Evolutionary conservation across 257 asterid genomes (phyloP), one percentile per base, ranked within the genome.

Genomic region (Henckelia pumila): DNA sequence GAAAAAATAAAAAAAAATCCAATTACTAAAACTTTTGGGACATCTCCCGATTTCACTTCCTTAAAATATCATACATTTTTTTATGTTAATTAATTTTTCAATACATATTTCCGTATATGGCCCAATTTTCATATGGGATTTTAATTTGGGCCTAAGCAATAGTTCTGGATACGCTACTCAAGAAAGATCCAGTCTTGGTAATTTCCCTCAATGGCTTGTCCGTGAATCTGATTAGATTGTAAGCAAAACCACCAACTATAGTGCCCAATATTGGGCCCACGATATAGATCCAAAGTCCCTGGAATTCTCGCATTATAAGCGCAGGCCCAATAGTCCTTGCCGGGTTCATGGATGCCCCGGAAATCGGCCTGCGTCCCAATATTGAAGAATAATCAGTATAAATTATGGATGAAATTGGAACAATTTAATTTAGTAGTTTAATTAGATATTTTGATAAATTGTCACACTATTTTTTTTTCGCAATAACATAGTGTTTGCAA

Each of bases 271-370:
- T 3, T 1, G 95, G 95, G 37, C 85, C 95, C 59, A 82, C 62
- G 7, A 84, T 61, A 75, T 86, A 86, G 0, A 84, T 63, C 95
- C 95, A 86, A 2, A 86, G 75, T 0, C 73, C 80, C 37, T 56
- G 77, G 23, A 63, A 84, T 19, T 76, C 77, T 62, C 74, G 79
- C 84, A 82, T 55, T 1, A 84, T 70, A 5, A 84, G 8, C 11
- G 95, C 91, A 17, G 89, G 95, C 47, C 91, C 95, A 50, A 87
- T 70, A 20, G 83, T 87, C 70, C 91, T 77, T 60, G 89, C 95
- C 1, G 91, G 91, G 57, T 87, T 83, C 92, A 85, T 76, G 3
- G 88, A 83, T 0, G 76, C 95, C 26, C 95, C 92, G 10, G 95
- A 87, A 13, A 87, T 75, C 0, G 85, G 87, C 82, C 95, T 87